phyloP scores from a whole-genome alignment of 2,329 filamentous ascomycete species.

The Alternaria dauci region DNA sequence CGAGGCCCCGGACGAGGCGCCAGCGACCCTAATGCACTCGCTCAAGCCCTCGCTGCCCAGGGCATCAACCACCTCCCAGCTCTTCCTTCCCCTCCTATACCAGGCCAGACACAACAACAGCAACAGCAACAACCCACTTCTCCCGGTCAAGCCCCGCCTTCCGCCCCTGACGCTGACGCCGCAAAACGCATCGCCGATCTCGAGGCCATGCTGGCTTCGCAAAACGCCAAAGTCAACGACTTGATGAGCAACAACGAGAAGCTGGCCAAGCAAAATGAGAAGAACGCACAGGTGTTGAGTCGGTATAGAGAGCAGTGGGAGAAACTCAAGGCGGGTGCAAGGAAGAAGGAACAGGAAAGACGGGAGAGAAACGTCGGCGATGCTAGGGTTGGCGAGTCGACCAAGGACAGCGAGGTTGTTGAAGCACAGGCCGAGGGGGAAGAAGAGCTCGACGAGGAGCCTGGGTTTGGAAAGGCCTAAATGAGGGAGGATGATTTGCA shows the following conservation, averaged over 20 bases:
- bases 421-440: slow-evolving; percentile 13
- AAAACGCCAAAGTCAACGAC: slow-evolving; percentile 50
- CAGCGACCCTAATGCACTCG: slow-evolving; percentile 38
- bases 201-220: slow-evolving; percentile 36
- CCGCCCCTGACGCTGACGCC: slow-evolving; percentile 18
- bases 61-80: slow-evolving; percentile 31
- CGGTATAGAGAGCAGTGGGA: slow-evolving; percentile 73
- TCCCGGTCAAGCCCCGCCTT: background rate
- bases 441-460: slow-evolving; percentile 31
- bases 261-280: slow-evolving; percentile 69
- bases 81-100: slow-evolving; percentile 29
- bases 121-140: background rate
- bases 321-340: slow-evolving; percentile 70
- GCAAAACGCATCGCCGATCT: slow-evolving; percentile 37
- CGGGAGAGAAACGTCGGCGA: slow-evolving; percentile 28
- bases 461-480: slow-evolving; percentile 44
- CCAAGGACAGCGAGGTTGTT: slow-evolving; percentile 26
- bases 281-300: slow-evolving; percentile 62
- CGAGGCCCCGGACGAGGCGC: slow-evolving; percentile 28
- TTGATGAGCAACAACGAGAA: slow-evolving; percentile 69
- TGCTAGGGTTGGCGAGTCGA: slow-evolving; percentile 22
- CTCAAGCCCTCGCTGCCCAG: slow-evolving; percentile 36
- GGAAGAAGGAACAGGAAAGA: slow-evolving; percentile 46
- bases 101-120: slow-evolving; percentile 2
- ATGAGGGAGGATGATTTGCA: background rate